Evolutionary conservation across 352 stramenopile genomes (phyloP).

Genomic region (Phytophthora lateralis): DNA sequence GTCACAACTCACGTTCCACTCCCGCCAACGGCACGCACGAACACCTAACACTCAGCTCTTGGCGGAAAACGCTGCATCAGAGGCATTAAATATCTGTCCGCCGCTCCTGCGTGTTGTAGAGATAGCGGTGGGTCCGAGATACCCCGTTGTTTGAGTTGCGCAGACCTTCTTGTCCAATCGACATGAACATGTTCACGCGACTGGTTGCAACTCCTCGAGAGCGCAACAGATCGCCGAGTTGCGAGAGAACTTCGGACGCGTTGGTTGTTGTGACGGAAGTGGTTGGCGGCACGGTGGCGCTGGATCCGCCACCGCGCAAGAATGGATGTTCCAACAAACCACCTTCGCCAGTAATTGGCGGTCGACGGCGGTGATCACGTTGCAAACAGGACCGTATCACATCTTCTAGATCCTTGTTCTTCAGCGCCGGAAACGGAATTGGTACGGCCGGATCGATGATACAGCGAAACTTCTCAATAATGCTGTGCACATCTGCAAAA

Average conservation of each 20-base stretch:
- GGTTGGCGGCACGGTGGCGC: slow-evolving; percentile 21
- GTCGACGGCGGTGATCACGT: slow-evolving; percentile 74
- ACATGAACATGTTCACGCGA: slow-evolving; percentile 56
- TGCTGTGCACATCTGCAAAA: slow-evolving; percentile 93
- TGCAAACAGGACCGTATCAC: slow-evolving; percentile 90
- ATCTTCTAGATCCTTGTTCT: slow-evolving; percentile 84
- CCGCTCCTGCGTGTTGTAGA: slow-evolving; percentile 71
- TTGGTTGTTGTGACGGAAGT: slow-evolving; percentile 50
- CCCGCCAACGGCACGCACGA: slow-evolving; percentile 2
- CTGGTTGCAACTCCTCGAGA: slow-evolving; percentile 49
- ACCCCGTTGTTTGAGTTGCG: slow-evolving; percentile 12
- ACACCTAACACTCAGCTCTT: slow-evolving; percentile 10
- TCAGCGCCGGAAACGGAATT: slow-evolving; percentile 88
- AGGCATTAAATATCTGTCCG: slow-evolving; percentile 63
- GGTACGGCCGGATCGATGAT: slow-evolving; percentile 94
- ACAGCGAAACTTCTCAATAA: slow-evolving; percentile 96
- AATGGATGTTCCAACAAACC: slow-evolving; percentile 90
- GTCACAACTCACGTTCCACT: slow-evolving; percentile 5
- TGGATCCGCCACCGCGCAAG: slow-evolving; percentile 43
- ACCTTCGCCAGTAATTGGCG: slow-evolving; percentile 77
- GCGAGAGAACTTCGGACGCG: slow-evolving; percentile 44
- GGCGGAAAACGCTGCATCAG: neutral
- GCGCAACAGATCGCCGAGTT: slow-evolving; percentile 57
- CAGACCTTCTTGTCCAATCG: slow-evolving; percentile 53
- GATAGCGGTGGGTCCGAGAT: slow-evolving; percentile 31